Evolutionary conservation across 2,329 filamentous ascomycete species (phyloP).

Genomic region (Corynespora cassiicola): DNA sequence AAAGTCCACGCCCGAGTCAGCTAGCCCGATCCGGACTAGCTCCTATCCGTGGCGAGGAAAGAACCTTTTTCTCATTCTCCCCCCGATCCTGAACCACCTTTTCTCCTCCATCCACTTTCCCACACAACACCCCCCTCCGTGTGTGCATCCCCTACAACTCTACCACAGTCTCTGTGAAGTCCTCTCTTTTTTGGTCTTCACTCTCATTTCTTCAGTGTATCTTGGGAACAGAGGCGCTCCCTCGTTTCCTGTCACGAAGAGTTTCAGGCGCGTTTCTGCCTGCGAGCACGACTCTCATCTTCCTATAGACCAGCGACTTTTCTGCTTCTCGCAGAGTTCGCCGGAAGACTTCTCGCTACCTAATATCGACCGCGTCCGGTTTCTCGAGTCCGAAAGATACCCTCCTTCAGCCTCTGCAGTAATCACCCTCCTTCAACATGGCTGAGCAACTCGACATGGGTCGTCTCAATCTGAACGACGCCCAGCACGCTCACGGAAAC

Average conservation of each 20-base stretch:
- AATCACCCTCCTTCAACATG: conserved; percentile 36
- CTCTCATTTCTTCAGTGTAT: conserved; percentile 47
- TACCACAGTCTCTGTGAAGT: conserved; percentile 44
- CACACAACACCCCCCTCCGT: conserved; percentile 34
- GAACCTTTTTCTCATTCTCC: conserved; percentile 7
- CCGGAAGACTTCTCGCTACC: conserved; percentile 24
- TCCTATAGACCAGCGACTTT: conserved; percentile 32
- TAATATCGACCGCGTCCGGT: no score
- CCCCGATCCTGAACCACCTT: conserved; percentile 13
- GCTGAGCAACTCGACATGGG: conserved; percentile 77
- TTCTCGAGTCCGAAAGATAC: background rate
- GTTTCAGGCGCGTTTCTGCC: conserved; percentile 51
- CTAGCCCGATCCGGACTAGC: conserved; percentile 5
- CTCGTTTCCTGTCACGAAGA: conserved; percentile 45
- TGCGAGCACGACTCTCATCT: conserved; percentile 39
- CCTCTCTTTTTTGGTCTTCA: conserved; percentile 50
- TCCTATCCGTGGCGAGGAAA: background rate
- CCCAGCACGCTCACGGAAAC: conserved; percentile 63
- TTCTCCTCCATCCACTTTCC: conserved; percentile 30
- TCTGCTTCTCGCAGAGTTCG: conserved; percentile 39
- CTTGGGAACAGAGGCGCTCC: conserved; percentile 44
- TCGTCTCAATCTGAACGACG: conserved; percentile 73
- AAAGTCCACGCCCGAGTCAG: background rate
- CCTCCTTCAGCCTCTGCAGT: conserved; percentile 13
- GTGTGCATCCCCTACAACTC: conserved; percentile 38